Evolutionary conservation across 768 basidiomycete species (phyloP).

Genomic region (Chlorophyllum brunneum): DNA sequence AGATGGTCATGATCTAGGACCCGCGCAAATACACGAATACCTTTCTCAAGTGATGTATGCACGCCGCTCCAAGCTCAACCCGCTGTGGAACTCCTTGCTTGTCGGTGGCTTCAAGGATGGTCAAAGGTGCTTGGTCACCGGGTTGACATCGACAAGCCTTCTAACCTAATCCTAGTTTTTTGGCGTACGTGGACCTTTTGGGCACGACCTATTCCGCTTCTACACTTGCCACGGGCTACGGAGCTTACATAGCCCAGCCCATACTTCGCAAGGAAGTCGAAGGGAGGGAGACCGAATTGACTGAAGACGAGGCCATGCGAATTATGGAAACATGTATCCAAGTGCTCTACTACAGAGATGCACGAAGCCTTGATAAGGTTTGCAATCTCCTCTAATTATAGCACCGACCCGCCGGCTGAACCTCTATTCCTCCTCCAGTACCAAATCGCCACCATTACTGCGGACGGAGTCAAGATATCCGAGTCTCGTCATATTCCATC

Average conservation of each 20-base stretch:
- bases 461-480: constrained; percentile 70
- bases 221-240: constrained; percentile 94
- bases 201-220: constrained; percentile 96
- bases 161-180: too few species aligned
- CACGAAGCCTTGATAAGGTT: constrained; percentile 93
- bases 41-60: constrained; percentile 88
- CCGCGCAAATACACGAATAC: constrained; percentile 90
- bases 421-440: constrained; percentile 48
- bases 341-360: constrained; percentile 95
- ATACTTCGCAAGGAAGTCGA: constrained; percentile 90
- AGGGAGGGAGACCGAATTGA: constrained; percentile 66
- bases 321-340: constrained; percentile 86
- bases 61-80: constrained; percentile 84
- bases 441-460: constrained; percentile 91
- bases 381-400: neutral
- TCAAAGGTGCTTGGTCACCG: constrained; percentile 58
- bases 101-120: constrained; percentile 91
- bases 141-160: too few species aligned
- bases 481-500: constrained; percentile 76
- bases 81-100: constrained; percentile 91
- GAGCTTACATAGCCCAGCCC: constrained; percentile 89
- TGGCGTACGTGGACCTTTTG: constrained; percentile 90
- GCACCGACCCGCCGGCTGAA: neutral
- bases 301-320: constrained; percentile 72
- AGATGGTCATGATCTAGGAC: constrained; percentile 83